Conservation (phyloP, 768 basidiomycete genomes). For the Leccinellum albellum region DNA sequence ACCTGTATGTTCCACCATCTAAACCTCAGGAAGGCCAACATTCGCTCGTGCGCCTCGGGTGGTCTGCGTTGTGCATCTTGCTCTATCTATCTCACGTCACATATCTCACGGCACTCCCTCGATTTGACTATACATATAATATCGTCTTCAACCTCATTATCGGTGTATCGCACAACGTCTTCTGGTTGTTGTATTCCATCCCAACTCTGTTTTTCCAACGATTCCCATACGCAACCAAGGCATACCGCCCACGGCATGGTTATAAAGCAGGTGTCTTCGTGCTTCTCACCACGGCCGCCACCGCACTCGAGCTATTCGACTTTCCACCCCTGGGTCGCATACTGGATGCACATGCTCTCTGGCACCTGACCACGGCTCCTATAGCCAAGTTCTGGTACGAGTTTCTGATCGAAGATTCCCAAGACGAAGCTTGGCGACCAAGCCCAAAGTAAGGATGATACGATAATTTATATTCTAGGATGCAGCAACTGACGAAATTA, state of each 20-base stretch:
- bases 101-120: conserved; percentile 71
- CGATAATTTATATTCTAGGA: not conserved
- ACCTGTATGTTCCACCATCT: conserved; percentile 53
- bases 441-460: conserved; percentile 28
- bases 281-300: conserved; percentile 66
- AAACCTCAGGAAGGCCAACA: conserved; percentile 23
- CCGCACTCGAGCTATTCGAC: conserved; percentile 82
- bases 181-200: conserved; percentile 77
- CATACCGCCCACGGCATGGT: conserved; percentile 57
- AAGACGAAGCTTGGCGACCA: conserved; percentile 64
- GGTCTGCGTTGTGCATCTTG: conserved; percentile 52
- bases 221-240: conserved; percentile 50
- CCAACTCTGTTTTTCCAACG: conserved; percentile 46
- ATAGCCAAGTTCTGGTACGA: conserved; percentile 80
- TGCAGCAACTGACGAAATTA: conserved; percentile 7
- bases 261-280: conserved; percentile 59
- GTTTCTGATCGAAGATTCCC: conserved; percentile 73
- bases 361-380: conserved; percentile 85
- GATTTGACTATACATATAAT: conserved; percentile 94
- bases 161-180: conserved; percentile 71
- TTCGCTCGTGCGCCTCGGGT: conserved; percentile 26
- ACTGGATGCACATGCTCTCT: conserved; percentile 88
- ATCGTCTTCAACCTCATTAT: conserved; percentile 76
- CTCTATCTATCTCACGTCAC: conserved; percentile 67
- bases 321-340: conserved; percentile 76